These are phyloP conservation scores for Pythium scleroteichum DNA, from an alignment of 352 stramenopile genomes.

Conservation along the genomic window DNA sequence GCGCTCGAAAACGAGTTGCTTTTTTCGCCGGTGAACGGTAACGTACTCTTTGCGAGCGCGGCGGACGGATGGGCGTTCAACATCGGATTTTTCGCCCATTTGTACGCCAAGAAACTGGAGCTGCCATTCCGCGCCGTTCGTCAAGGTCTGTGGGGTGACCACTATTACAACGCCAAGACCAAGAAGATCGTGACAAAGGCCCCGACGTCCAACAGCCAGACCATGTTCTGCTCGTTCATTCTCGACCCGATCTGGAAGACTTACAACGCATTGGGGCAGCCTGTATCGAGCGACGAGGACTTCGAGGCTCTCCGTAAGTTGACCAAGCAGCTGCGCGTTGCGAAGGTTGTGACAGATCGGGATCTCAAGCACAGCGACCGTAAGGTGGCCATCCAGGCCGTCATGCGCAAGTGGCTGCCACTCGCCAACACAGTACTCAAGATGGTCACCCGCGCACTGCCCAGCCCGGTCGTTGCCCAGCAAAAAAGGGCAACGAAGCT, in stretches of 20 bases:
- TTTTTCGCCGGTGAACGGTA: slow-evolving; percentile 87
- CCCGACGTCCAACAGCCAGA: slow-evolving; percentile 65
- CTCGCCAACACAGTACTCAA: slow-evolving; percentile 84
- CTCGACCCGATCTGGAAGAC: slow-evolving; percentile 90
- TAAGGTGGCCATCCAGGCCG: slow-evolving; percentile 51
- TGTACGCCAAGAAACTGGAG: slow-evolving; percentile 76
- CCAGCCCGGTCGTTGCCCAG: slow-evolving; percentile 76
- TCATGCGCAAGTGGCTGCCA: slow-evolving; percentile 92
- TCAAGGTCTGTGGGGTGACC: slow-evolving; percentile 91
- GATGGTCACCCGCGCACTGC: slow-evolving; percentile 89
- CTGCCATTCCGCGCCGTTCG: slow-evolving; percentile 63
- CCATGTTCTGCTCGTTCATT: slow-evolving; percentile 93
- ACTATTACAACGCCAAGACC: slow-evolving; percentile 88
- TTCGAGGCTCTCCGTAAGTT: slow-evolving; percentile 60
- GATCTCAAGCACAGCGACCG: slow-evolving; percentile 76
- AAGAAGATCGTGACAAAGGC: slow-evolving; percentile 89
- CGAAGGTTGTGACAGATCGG: slow-evolving; percentile 64
- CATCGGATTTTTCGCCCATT: slow-evolving; percentile 74
- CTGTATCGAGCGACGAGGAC: slow-evolving; percentile 48
- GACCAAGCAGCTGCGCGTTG: slow-evolving; percentile 64
- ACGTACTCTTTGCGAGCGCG: slow-evolving; percentile 93
- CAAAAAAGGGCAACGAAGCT: slow-evolving; percentile 68
- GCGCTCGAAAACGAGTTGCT: slow-evolving; percentile 70
- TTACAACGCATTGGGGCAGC: slow-evolving; percentile 67
- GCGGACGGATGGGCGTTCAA: slow-evolving; percentile 93